phyloP scores from a whole-genome alignment of 1,284 basidiomycete species.

The Apiotrichum brassicae region DNA sequence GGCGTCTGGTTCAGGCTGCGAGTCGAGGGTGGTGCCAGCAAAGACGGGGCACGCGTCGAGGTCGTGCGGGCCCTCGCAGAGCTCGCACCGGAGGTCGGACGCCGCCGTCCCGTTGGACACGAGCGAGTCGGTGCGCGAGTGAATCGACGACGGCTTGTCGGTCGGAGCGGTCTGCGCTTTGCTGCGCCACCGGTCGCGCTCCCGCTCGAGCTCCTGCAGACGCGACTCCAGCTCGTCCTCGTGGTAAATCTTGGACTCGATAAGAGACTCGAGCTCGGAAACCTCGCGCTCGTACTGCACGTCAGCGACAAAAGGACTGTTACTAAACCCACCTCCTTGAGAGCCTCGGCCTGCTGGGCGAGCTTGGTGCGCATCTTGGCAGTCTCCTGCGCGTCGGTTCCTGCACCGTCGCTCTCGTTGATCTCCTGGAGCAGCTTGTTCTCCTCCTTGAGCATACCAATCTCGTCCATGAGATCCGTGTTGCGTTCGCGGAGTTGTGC shows the following conservation, averaged over 20 bases:
- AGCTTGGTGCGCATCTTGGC: constrained; percentile 26
- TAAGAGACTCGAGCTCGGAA: constrained; percentile 75
- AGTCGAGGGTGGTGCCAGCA: constrained; percentile 26
- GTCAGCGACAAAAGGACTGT: background rate
- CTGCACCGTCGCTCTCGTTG: constrained; percentile 7
- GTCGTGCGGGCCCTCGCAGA: constrained; percentile 45
- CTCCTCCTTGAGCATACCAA: constrained; percentile 55
- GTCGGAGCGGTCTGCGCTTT: constrained; percentile 4
- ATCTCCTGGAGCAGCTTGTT: constrained; percentile 37
- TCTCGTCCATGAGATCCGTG: constrained; percentile 69
- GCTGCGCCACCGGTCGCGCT: constrained; percentile 18
- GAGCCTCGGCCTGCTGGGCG: constrained; percentile 20
- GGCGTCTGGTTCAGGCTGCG: background rate
- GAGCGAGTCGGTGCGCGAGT: background rate
- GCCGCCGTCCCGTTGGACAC: background rate
- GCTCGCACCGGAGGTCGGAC: constrained; percentile 28
- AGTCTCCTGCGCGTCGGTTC: constrained; percentile 23
- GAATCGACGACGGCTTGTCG: constrained; percentile 9
- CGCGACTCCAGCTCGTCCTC: constrained; percentile 91
- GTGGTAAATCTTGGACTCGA: constrained; percentile 89
- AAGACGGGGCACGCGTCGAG: constrained; percentile 46
- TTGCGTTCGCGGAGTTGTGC: constrained; percentile 58
- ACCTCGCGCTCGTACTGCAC: constrained; percentile 79
- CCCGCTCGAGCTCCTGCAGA: constrained; percentile 60
- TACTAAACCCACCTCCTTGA: constrained; percentile 30